phyloP scores from a whole-genome alignment of 345 rosid species.

The Iberis pinnata region DNA sequence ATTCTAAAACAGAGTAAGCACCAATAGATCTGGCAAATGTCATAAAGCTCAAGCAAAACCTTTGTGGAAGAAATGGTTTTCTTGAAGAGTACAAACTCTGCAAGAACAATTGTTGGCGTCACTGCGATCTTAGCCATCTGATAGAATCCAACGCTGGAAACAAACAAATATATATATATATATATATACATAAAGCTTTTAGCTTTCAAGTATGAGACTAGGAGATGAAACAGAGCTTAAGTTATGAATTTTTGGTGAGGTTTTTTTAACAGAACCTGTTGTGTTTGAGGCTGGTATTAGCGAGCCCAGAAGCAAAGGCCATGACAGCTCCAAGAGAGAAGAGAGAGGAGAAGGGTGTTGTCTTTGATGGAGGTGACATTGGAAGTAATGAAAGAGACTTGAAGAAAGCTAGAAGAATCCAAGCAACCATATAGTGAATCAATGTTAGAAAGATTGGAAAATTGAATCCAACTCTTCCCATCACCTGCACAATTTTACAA shows the following conservation, averaged over 20 bases:
- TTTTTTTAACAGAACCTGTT: no score
- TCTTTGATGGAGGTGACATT: conserved; percentile 71
- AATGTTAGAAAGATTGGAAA: conserved; percentile 79
- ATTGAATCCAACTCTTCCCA: conserved; percentile 79
- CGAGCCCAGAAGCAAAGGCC: conserved; percentile 95
- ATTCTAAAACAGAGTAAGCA: conserved; percentile 23
- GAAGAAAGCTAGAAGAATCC: conserved; percentile 76
- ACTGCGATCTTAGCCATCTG: conserved; percentile 98
- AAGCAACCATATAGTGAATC: conserved; percentile 68
- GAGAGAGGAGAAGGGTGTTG: conserved; percentile 75
- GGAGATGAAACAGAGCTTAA: conserved; percentile 7
- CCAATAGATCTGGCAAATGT: neutral
- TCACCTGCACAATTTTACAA: conserved; percentile 45
- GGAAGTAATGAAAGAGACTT: conserved; percentile 69
- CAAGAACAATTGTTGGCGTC: conserved; percentile 84
- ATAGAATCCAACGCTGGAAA: conserved; percentile 83
- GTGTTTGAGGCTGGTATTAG: conserved; percentile 81
- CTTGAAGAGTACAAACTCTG: conserved; percentile 62
- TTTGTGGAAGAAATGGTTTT: conserved; percentile 58
- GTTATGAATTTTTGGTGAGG: no score
- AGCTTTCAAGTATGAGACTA: no score
- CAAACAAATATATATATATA: no score
- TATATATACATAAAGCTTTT: no score
- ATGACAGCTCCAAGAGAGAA: conserved; percentile 75
- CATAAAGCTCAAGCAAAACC: conserved; percentile 30